Percentiles rank a stretch among this genome's conserved stretches.
phyloP scores from a whole-genome alignment of 2,329 filamentous ascomycete genomes.

The Lasiodiplodia sp. region DNA sequence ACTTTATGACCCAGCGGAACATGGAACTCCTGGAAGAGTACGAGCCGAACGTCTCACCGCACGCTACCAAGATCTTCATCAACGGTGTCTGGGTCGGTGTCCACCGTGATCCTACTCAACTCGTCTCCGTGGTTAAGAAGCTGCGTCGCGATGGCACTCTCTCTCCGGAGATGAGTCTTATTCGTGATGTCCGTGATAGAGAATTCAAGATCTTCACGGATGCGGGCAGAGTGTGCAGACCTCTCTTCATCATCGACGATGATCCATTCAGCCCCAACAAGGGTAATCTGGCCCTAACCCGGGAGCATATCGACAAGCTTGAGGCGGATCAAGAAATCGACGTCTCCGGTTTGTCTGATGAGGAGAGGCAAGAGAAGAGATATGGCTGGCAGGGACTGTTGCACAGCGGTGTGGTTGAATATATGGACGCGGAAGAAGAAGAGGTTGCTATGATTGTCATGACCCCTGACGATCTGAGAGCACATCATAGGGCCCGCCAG shows the following conservation, averaged over 20 bases:
- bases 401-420: conserved; percentile 86
- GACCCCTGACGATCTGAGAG: conserved; percentile 92
- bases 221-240: conserved; percentile 91
- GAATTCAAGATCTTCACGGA: conserved; percentile 99
- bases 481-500: conserved; percentile 46
- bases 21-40: conserved; percentile 99
- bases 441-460: conserved; percentile 99
- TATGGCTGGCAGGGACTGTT: conserved; percentile 92
- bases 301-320: conserved; percentile 81
- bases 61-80: conserved; percentile 97
- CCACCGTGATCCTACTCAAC: conserved; percentile 83
- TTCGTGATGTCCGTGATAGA: conserved; percentile 93
- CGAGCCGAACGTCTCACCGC: conserved; percentile 69
- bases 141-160: conserved; percentile 83
- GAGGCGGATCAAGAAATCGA: conserved; percentile 74
- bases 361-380: conserved; percentile 65
- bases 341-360: conserved; percentile 62
- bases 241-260: conserved; percentile 92
- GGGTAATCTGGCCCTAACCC: conserved; percentile 81
- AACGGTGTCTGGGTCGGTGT: conserved; percentile 99
- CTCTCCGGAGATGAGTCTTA: conserved; percentile 90
- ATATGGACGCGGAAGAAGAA: conserved; percentile 97
- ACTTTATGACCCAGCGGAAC: conserved; percentile 94
- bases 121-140: conserved; percentile 79
- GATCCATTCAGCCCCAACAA: conserved; percentile 75